phyloP scores from a whole-genome alignment of 1,284 basidiomycete species.

The Ceratobasidium sp. region DNA sequence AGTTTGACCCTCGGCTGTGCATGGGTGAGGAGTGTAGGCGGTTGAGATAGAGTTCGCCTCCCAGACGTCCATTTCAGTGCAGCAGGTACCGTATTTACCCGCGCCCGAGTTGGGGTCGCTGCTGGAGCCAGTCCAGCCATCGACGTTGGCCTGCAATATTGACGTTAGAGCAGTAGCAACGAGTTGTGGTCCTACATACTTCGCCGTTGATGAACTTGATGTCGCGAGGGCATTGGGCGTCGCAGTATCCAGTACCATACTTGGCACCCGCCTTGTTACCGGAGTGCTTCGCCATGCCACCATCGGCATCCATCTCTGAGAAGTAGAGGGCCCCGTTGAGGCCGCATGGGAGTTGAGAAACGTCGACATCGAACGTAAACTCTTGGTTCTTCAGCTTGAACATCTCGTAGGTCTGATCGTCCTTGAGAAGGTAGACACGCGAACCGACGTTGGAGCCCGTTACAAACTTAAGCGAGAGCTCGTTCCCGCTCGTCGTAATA shows the following conservation, averaged over 20 bases:
- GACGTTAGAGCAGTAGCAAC: background rate
- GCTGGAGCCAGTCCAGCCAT: constrained; percentile 21
- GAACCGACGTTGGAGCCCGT: constrained; percentile 60
- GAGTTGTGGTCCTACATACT: constrained; percentile 45
- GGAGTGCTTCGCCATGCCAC: constrained; percentile 58
- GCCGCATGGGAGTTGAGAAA: constrained; percentile 62
- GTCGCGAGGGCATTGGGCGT: constrained; percentile 62
- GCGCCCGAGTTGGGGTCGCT: constrained; percentile 41
- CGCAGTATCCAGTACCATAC: constrained; percentile 65
- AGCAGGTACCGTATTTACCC: constrained; percentile 41
- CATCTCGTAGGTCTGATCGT: constrained; percentile 56
- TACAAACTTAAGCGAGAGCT: constrained; percentile 61
- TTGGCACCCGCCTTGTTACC: constrained; percentile 64
- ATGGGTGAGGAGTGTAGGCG: constrained; percentile 54
- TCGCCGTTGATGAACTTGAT: constrained; percentile 59
- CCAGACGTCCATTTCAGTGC: constrained; percentile 43
- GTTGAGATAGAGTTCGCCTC: constrained; percentile 57
- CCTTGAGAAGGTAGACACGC: constrained; percentile 60
- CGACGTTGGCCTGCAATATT: constrained; percentile 37
- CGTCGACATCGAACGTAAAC: constrained; percentile 66
- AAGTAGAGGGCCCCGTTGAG: constrained; percentile 63
- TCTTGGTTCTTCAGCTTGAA: constrained; percentile 63
- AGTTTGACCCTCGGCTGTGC: constrained; percentile 30
- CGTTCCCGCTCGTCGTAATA: constrained; percentile 56
- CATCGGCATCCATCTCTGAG: constrained; percentile 61